Conservation (phyloP, 2,329 filamentous ascomycete species). For the Cladophialophora chaetospira region DNA sequence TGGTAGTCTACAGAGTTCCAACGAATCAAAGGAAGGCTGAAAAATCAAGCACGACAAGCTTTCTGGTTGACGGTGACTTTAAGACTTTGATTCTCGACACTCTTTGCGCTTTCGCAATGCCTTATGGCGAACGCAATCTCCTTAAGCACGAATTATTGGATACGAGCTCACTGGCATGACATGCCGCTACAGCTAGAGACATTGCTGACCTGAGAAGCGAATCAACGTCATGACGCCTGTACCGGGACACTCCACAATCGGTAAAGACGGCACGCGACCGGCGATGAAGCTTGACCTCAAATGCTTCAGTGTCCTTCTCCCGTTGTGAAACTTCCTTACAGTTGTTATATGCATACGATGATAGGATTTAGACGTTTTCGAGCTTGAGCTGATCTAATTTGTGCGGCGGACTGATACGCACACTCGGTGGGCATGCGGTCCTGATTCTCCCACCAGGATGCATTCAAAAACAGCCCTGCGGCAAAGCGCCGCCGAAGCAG, state of each 20-base stretch:
- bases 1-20: too few species aligned
- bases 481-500: conserved; percentile 9
- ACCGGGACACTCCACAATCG: conserved; percentile 8
- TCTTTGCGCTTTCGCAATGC: too few species aligned
- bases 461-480: conserved; percentile 1
- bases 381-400: not conserved
- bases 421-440: not conserved
- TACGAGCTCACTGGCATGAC: not conserved
- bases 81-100: too few species aligned
- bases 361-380: not conserved
- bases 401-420: not conserved
- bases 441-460: not conserved
- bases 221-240: not conserved
- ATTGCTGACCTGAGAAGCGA: conserved; percentile 2
- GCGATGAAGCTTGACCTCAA: not conserved
- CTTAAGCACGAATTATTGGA: not conserved
- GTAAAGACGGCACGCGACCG: conserved; percentile 5
- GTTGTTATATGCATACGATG: not conserved
- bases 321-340: not conserved
- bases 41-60: too few species aligned
- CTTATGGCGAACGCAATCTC: too few species aligned
- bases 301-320: not conserved
- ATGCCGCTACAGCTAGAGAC: not conserved
- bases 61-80: too few species aligned
- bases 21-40: too few species aligned